Evolutionary conservation across 148 eudicot genomes (phyloP).

Genomic region (Rhododendron henanense): DNA sequence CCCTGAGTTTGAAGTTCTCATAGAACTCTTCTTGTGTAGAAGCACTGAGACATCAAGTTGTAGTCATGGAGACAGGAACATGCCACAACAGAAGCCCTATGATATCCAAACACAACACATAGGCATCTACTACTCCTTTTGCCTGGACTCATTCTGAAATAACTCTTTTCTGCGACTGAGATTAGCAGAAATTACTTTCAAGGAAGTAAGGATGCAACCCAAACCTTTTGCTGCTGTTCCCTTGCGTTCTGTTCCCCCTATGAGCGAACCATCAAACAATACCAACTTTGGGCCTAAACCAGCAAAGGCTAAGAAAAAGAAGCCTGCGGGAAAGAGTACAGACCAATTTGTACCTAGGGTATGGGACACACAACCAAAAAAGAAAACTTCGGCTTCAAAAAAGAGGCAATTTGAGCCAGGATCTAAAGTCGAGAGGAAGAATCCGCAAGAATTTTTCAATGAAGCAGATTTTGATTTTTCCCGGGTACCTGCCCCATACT

Average conservation of each 20-base stretch:
- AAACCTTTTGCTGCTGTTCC: conserved; percentile 38
- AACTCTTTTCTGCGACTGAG: conserved; percentile 21
- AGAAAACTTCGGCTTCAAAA: conserved; percentile 28
- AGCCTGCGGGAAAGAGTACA: conserved; percentile 21
- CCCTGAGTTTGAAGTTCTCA: neutral
- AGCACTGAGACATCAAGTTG: conserved; percentile 2
- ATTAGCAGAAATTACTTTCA: conserved; percentile 26
- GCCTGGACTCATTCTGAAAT: conserved; percentile 31
- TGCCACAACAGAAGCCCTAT: conserved; percentile 31
- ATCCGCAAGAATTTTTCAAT: conserved; percentile 22
- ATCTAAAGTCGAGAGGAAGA: conserved; percentile 37
- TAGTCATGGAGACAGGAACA: conserved; percentile 27
- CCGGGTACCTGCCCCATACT: conserved; percentile 47
- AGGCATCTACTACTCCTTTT: conserved; percentile 32
- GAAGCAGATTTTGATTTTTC: conserved; percentile 39
- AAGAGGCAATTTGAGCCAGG: conserved; percentile 17
- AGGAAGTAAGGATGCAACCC: conserved; percentile 24
- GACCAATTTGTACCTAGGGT: conserved; percentile 16
- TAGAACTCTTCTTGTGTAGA: conserved; percentile 1
- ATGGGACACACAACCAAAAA: conserved; percentile 29
- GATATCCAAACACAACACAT: conserved; percentile 33
- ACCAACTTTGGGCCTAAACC: conserved; percentile 16
- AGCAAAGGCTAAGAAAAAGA: conserved; percentile 32
- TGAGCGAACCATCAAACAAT: conserved; percentile 20
- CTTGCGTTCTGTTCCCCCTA: conserved; percentile 28